Base-by-base conservation (phyloP, 1,284 basidiomycete genomes). In the Cystobasidiaceae sp. region DNA sequence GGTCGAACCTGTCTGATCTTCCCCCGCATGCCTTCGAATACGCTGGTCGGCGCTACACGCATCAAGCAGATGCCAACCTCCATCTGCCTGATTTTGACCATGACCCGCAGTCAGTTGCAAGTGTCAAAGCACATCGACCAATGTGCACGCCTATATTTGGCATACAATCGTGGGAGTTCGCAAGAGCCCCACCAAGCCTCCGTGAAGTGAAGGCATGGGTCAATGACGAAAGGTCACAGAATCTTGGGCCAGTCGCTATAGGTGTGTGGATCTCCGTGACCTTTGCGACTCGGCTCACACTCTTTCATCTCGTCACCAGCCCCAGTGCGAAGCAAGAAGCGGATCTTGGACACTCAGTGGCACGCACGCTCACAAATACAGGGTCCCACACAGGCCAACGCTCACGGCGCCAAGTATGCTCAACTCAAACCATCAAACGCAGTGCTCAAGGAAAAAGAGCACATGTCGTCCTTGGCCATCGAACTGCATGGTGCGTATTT, bases 391-490 rank as follows among this genome's bases (percentile, higher is more conserved):
- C 90, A 87, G 75, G 78, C 79, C 37, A 86, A 87, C 69, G 80
- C 82, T 15, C 88, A 84, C 74, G 87, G 86, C 0, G 79, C 86
- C 72, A 85, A 85, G 69, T 81, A 81, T 25, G 83, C 84, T 4
- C 82, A 84, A 32, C 77, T 78, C 13, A 78, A 71, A 19, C 78
- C 80, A 11, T 76, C 79, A 2, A 76, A 77, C 13, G 74, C 77
- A 3, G 74, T 78, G 4, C 76, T 78, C 37, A 83, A 88, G 27
- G 85, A 85, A 74, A 84, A 82, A 64, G 85, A 88, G 69, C 82
- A 83, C 73, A 91, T 97, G 87, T 85, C 87, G 0, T 79, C 90
- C 8, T 77, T 97, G 46, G 85, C 87, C 2, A 75, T 97, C 49
- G 94, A 97, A 75, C 78, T 93, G 0, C 89, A 93, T 74, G 88